Percentiles rank a stretch among this genome's conserved stretches.
Evolutionary conservation across 139 green algal species (phyloP).

Genomic region (Chlorella vulgaris): DNA sequence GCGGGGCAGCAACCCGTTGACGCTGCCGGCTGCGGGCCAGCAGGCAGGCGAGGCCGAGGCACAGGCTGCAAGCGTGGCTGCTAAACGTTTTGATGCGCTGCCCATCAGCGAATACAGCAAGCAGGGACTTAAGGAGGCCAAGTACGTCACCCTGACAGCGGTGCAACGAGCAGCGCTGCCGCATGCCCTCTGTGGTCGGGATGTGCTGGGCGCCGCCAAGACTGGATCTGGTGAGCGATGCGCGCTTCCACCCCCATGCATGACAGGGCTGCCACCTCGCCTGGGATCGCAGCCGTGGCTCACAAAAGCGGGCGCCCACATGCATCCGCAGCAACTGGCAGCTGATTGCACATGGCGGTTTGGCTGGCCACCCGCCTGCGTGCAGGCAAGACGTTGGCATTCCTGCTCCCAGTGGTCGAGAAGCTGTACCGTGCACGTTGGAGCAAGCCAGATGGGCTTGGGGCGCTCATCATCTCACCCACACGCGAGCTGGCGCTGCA

Average conservation of each 20-base stretch:
- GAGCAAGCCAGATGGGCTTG: constrained; percentile 87
- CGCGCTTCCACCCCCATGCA: background rate
- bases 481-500: constrained; percentile 96
- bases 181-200: constrained; percentile 87
- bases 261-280: too few relatives aligned
- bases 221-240: constrained; percentile 75
- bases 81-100: constrained; percentile 60
- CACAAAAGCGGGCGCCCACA: too few relatives aligned
- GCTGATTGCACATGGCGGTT: too few relatives aligned
- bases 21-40: background rate
- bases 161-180: constrained; percentile 94
- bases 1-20: constrained; percentile 57
- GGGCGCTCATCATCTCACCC: constrained; percentile 92
- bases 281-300: too few relatives aligned
- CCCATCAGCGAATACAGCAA: constrained; percentile 64
- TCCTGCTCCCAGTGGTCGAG: constrained; percentile 95
- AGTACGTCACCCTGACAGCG: constrained; percentile 82
- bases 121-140: constrained; percentile 60
- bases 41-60: background rate
- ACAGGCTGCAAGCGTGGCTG: background rate
- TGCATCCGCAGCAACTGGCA: too few relatives aligned
- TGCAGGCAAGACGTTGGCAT: constrained; percentile 94
- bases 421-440: constrained; percentile 86
- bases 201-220: constrained; percentile 97
- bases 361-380: too few relatives aligned